phyloP scores from a whole-genome alignment of 305 asterid genomes.

The Fraxinus baroniana region DNA sequence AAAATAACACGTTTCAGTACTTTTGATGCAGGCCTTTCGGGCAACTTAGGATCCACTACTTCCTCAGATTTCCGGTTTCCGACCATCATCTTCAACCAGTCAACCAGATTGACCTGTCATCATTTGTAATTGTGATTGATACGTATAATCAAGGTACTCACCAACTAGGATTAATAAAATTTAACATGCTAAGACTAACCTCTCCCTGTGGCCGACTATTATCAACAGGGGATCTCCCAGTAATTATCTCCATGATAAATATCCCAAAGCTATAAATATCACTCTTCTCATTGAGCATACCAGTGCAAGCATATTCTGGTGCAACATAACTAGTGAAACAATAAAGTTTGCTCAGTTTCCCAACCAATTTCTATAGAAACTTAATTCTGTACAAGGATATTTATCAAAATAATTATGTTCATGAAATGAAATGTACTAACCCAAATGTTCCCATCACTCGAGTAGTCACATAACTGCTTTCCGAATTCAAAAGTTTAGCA shows the following conservation, averaged over 20 bases:
- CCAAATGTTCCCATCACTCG: conserved; percentile 86
- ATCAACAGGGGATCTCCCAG: conserved; percentile 72
- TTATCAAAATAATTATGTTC: neutral
- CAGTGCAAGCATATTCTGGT: conserved; percentile 81
- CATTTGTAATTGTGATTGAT: neutral
- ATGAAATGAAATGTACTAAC: conserved; percentile 36
- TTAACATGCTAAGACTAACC: conserved; percentile 33
- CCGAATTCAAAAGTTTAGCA: conserved; percentile 74
- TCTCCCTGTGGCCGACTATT: conserved; percentile 60
- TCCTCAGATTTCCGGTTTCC: conserved; percentile 70
- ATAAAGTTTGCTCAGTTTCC: neutral
- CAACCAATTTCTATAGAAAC: neutral
- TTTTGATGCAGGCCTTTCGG: conserved; percentile 60
- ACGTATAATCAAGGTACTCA: neutral
- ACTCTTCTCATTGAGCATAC: conserved; percentile 73
- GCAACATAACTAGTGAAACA: conserved; percentile 59
- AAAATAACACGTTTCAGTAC: conserved; percentile 62
- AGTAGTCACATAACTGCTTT: conserved; percentile 63
- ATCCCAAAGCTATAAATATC: conserved; percentile 73
- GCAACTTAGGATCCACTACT: conserved; percentile 68
- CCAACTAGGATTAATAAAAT: neutral
- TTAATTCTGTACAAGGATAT: neutral
- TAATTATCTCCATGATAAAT: conserved; percentile 70
- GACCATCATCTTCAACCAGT: conserved; percentile 73
- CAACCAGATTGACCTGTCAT: conserved; percentile 63